Percentiles rank a stretch among this genome's conserved stretches.
These are phyloP conservation scores for Chytriomyces sp. DNA, from an alignment of 192 early-diverging fungal genomes.

Conservation along the genomic window DNA sequence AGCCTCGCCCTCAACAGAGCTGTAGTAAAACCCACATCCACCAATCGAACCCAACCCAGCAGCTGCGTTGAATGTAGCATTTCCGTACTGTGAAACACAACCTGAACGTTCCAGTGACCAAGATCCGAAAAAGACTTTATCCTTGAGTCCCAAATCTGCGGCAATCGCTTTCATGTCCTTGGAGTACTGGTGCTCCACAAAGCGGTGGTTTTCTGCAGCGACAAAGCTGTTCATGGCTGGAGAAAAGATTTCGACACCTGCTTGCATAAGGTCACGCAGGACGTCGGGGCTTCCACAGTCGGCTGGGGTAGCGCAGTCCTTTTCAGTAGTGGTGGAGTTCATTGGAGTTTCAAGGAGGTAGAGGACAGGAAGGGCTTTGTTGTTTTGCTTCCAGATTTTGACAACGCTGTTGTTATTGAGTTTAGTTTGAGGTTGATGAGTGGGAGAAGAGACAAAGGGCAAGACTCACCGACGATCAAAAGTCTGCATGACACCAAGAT, in stretches of 20 bases:
- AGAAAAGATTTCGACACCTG: conserved; percentile 13
- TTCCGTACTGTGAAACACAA: conserved; percentile 18
- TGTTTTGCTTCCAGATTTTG: conserved; percentile 4
- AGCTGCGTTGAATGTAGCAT: conserved; percentile 15
- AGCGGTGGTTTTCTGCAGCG: conserved; percentile 5
- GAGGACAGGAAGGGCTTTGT: conserved; percentile 3
- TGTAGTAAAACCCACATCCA: conserved; percentile 31
- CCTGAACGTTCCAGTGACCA: conserved; percentile 31
- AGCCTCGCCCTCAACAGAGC: conserved; percentile 24
- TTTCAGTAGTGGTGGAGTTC: conserved; percentile 2
- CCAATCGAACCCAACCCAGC: conserved; percentile 21
- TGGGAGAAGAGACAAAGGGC: too few relatives aligned
- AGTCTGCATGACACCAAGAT: conserved; percentile 23
- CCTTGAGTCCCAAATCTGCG: not conserved
- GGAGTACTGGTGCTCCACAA: conserved; percentile 7
- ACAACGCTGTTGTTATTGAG: not conserved
- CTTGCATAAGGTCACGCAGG: conserved; percentile 4
- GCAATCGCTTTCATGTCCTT: conserved; percentile 18
- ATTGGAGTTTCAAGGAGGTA: conserved; percentile 10
- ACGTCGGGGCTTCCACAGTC: conserved; percentile 23
- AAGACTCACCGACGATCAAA: conserved; percentile 3
- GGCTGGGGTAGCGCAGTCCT: conserved; percentile 5
- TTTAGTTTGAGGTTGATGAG: too few relatives aligned
- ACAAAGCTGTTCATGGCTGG: conserved; percentile 15
- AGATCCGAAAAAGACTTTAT: conserved; percentile 25